Percentiles rank a stretch among this genome's conserved stretches.
Evolutionary conservation across 495 filamentous ascomycete genomes (phyloP).

Genomic region (Penicillium mononematosum): DNA sequence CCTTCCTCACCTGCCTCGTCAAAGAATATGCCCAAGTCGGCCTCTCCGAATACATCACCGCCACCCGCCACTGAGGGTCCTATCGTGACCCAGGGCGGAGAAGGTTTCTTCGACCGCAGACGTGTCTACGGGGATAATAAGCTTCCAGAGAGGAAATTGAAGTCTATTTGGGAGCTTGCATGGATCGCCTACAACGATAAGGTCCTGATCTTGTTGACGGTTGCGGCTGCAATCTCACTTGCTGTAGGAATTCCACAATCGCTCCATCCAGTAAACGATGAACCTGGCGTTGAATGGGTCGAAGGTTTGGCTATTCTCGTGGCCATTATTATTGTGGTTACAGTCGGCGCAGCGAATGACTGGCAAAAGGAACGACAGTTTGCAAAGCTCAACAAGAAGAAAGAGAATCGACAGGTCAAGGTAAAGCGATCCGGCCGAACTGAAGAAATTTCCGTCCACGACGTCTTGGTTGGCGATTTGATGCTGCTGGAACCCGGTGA

Average conservation of each 20-base stretch:
- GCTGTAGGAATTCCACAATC: conserved; percentile 74
- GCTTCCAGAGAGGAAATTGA: conserved; percentile 69
- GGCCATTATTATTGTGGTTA: conserved; percentile 72
- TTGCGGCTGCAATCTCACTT: conserved; percentile 80
- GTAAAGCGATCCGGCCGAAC: conserved; percentile 74
- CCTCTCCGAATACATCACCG: conserved; percentile 28
- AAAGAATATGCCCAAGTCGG: conserved; percentile 31
- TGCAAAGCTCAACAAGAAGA: conserved; percentile 69
- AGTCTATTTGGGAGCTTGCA: conserved; percentile 67
- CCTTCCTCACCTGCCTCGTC: conserved; percentile 7
- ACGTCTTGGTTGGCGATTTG: conserved; percentile 81
- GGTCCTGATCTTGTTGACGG: conserved; percentile 72
- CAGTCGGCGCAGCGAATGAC: conserved; percentile 73
- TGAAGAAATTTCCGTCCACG: conserved; percentile 73
- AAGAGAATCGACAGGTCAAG: conserved; percentile 69
- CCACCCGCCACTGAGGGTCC: conserved; percentile 29
- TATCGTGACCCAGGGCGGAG: conserved; percentile 26
- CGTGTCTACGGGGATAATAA: conserved; percentile 69
- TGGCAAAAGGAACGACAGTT: conserved; percentile 81
- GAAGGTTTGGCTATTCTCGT: conserved; percentile 78
- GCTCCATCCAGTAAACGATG: conserved; percentile 43
- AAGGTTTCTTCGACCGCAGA: conserved; percentile 59
- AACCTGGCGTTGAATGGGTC: conserved; percentile 71
- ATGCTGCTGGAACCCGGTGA: conserved; percentile 86
- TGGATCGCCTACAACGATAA: conserved; percentile 87